Percentiles rank a stretch among this genome's conserved stretches.
Evolutionary conservation across 2,329 filamentous ascomycete genomes (phyloP).

Genomic region (Penicillium sp.): DNA sequence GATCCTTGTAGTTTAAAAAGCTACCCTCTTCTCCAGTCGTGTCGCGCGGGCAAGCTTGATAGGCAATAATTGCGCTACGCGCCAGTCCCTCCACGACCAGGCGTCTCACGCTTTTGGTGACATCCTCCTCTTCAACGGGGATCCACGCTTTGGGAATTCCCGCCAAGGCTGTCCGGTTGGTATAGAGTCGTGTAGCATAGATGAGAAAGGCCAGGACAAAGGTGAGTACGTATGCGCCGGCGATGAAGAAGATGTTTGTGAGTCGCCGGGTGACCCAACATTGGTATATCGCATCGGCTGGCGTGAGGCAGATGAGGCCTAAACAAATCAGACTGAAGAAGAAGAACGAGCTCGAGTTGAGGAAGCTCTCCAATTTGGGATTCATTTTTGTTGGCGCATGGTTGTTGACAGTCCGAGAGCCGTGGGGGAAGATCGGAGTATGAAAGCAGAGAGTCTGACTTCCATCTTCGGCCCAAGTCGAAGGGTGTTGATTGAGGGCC

Average conservation of each 20-base stretch:
- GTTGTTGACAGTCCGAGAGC: constrained; percentile 9
- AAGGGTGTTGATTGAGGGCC: no score
- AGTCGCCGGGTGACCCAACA: constrained; percentile 60
- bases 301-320: constrained; percentile 70
- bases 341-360: constrained; percentile 74
- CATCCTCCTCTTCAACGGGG: constrained; percentile 77
- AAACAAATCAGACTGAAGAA: constrained; percentile 68
- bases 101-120: constrained; percentile 65
- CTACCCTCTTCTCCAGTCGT: constrained; percentile 36
- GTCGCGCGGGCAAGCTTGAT: constrained; percentile 66
- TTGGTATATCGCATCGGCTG: constrained; percentile 74
- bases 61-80: constrained; percentile 74
- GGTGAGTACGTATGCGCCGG: constrained; percentile 68
- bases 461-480: no score
- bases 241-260: constrained; percentile 79
- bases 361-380: constrained; percentile 61
- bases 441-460: no score
- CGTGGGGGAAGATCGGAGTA: neutral
- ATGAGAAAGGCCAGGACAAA: constrained; percentile 65
- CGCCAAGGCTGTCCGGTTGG: constrained; percentile 70
- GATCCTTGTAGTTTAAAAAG: constrained; percentile 25
- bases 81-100: constrained; percentile 68
- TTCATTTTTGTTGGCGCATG: constrained; percentile 26
- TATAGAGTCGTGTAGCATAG: constrained; percentile 78
- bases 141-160: constrained; percentile 83